Percentiles rank a stretch among this genome's conserved stretches.
These are phyloP conservation scores for Tilletiaria anomala DNA, from an alignment of 1,284 basidiomycete genomes.

Conservation along the genomic window DNA sequence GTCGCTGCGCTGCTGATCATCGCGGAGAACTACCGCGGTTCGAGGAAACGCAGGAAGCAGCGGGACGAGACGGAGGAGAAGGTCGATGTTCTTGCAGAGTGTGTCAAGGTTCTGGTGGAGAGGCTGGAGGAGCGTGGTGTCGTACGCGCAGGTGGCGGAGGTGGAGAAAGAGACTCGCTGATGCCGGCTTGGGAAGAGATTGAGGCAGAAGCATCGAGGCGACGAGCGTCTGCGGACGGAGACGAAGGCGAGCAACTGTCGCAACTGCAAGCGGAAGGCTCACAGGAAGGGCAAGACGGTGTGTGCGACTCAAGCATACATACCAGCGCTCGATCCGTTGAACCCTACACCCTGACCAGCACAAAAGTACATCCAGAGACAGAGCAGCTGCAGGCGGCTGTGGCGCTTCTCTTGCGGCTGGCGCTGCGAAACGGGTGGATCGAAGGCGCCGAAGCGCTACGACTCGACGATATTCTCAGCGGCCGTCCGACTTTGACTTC, in stretches of 20 bases:
- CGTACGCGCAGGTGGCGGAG: constrained; percentile 11
- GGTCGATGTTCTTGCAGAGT: constrained; percentile 14
- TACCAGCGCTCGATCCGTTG: too few species aligned
- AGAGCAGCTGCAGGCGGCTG: constrained; percentile 15
- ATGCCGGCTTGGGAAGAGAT: not conserved
- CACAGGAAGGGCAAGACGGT: too few species aligned
- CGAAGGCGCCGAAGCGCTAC: constrained; percentile 18
- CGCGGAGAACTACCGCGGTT: constrained; percentile 30
- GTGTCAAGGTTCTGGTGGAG: constrained; percentile 12
- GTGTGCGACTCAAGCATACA: too few species aligned
- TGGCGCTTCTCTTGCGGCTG: constrained; percentile 18
- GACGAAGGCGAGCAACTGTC: too few species aligned
- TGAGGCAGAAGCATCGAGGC: not conserved
- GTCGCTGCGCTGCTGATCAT: constrained; percentile 33
- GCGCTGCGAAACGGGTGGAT: constrained; percentile 23
- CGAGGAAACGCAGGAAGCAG: constrained; percentile 25
- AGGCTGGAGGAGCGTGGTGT: constrained; percentile 14
- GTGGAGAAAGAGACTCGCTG: not conserved
- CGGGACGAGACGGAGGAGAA: constrained; percentile 25
- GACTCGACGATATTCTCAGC: constrained; percentile 13
- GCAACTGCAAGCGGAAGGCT: too few species aligned
- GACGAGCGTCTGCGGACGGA: too few species aligned
- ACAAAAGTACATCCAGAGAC: constrained; percentile 8
- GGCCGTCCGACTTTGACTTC: too few species aligned
- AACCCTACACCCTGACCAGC: not conserved